phyloP scores from a whole-genome alignment of 306 rosid genomes.

The Corylus avellana region DNA sequence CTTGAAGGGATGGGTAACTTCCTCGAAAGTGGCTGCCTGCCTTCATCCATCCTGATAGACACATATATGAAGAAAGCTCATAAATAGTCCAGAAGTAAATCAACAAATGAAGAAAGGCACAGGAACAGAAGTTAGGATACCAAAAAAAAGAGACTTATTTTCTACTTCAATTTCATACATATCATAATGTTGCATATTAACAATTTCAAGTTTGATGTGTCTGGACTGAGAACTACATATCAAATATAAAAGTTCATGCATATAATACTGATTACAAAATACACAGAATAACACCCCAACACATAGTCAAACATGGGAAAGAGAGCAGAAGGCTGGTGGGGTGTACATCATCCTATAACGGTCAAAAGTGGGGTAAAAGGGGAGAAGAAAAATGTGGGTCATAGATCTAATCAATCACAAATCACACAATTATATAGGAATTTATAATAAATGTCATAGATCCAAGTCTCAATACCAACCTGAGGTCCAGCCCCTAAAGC shows the following conservation, averaged over 20 bases:
- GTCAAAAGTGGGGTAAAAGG: too few species aligned
- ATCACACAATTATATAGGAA: not conserved
- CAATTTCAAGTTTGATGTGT: not conserved
- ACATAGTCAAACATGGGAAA: too few species aligned
- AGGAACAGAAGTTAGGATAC: conserved; percentile 7
- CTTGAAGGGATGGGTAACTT: conserved; percentile 82
- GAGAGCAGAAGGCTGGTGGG: too few species aligned
- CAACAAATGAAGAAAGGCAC: not conserved
- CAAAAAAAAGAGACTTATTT: not conserved
- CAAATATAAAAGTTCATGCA: not conserved
- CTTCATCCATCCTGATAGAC: conserved; percentile 94
- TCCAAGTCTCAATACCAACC: not conserved
- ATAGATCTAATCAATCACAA: not conserved
- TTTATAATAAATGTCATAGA: not conserved
- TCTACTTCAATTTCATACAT: not conserved
- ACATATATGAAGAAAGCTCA: conserved; percentile 16
- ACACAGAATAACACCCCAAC: not conserved
- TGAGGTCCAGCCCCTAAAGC: not conserved
- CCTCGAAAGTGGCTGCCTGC: conserved; percentile 93
- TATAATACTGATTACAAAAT: not conserved
- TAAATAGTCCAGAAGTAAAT: conserved; percentile 10
- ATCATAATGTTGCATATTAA: not conserved
- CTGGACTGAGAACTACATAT: not conserved
- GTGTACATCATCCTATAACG: too few species aligned
- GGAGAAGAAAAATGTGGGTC: too few species aligned